Conservation (phyloP, 1,139 yeast species). For the Suhomyces bribrorum region DNA sequence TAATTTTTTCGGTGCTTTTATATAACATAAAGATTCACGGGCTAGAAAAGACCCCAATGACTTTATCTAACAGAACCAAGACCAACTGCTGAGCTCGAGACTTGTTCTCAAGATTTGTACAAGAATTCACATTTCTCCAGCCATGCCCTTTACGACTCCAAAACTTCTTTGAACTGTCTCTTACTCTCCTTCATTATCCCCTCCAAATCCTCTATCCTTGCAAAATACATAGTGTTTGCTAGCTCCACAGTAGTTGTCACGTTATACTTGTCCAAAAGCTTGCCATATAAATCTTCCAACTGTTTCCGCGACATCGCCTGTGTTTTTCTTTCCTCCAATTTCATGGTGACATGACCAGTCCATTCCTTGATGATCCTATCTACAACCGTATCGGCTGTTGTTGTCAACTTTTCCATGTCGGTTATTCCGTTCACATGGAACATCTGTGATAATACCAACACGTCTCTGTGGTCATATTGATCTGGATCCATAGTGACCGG, state of each 20-base stretch:
- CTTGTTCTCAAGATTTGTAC: too few species aligned
- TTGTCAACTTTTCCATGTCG: slow-evolving; percentile 17
- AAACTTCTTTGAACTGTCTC: slow-evolving; percentile 14
- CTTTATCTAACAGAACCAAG: too few species aligned
- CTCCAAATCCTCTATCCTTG: slow-evolving; percentile 23
- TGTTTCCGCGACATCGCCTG: slow-evolving; percentile 15
- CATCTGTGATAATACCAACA: slow-evolving; percentile 25
- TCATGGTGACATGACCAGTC: slow-evolving; percentile 21
- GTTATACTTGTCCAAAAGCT: slow-evolving; percentile 18
- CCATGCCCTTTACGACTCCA: slow-evolving; percentile 9
- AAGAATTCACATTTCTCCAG: too few species aligned
- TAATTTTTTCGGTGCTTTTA: too few species aligned
- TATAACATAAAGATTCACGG: too few species aligned
- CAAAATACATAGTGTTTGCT: slow-evolving; percentile 24
- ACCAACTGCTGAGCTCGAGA: too few species aligned
- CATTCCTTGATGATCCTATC: slow-evolving; percentile 18
- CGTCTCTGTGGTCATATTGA: slow-evolving; percentile 21
- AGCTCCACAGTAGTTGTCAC: slow-evolving; percentile 25
- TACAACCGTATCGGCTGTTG: slow-evolving; percentile 13
- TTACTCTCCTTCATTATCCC: slow-evolving; percentile 15
- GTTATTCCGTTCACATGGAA: slow-evolving; percentile 23
- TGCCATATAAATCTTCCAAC: slow-evolving; percentile 18
- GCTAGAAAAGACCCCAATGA: too few species aligned
- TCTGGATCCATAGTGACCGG: slow-evolving; percentile 10
- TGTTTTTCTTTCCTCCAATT: slow-evolving; percentile 14